Base-by-base conservation (phyloP, 108 stramenopile genomes). In the Cyclotella distinguenda region DNA sequence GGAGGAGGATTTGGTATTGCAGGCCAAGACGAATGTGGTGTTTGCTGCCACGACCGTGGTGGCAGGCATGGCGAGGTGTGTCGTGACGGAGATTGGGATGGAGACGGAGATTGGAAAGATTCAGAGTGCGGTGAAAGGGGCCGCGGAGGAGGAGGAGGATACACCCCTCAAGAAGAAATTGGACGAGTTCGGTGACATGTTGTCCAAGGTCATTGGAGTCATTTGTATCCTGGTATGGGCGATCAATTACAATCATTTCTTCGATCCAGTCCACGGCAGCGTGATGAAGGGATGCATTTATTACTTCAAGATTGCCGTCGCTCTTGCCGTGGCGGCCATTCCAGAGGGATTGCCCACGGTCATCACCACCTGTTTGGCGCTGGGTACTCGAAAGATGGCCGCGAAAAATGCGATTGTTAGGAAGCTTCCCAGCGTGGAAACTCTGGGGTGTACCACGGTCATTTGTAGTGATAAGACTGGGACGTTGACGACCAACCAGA, bases 381-480 rank as follows among this genome's bases (percentile, higher is more conserved):
- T 88, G 55, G 84, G 85, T 50, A 92, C 94, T 18, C 51, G 76
- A 16, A 81, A 77, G 57, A 85, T 87, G 84, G 80, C 83, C 22
- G 77, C 69, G 56, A 75, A 79, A 49, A 74, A 81, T 58, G 75
- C 70, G 21, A 68, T 82, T 54, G 77, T 80, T 15, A 57, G 74
- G 32, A 77, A 77, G 44, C 74, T 92, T 12, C 87, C 91, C 28
- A 83, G 87, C 16, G 91, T 91, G 18, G 95, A 95, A 76, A 94
- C 95, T 12, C 69, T 95, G 60, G 95, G 95, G 12, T 89, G 87
- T 70, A 86, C 87, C 19, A 80, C 69, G 18, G 73, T 84, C 42
- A 87, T 93, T 50, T 88, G 88, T 74, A 68, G 75, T 13, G 95
- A 95, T 86, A 95, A 95, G 83, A 95, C 94, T 6, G 94, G 94